phyloP scores from a whole-genome alignment of 225 moss, liverwort and hornwort species.

The Physcomitrium patens region DNA sequence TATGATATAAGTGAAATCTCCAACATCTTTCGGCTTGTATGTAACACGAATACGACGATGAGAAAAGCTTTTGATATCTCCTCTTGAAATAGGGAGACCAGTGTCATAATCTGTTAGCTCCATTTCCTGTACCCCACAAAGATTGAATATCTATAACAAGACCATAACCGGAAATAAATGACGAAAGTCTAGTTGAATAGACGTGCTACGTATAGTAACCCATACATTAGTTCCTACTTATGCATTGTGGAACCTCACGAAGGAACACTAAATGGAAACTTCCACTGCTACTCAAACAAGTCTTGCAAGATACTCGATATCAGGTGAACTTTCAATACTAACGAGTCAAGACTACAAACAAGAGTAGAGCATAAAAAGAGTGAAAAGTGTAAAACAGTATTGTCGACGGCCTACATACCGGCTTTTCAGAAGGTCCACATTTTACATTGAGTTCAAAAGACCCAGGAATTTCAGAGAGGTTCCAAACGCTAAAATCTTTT shows the following conservation, averaged over 20 bases:
- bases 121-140: slow-evolving; percentile 61
- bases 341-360: slow-evolving; percentile 13
- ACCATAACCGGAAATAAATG: not conserved
- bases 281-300: slow-evolving; percentile 21
- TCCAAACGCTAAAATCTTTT: slow-evolving; percentile 95
- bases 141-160: slow-evolving; percentile 25
- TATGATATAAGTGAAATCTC: slow-evolving; percentile 76
- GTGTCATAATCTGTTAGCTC: slow-evolving; percentile 94
- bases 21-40: slow-evolving; percentile 93
- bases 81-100: slow-evolving; percentile 70
- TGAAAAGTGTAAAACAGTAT: not conserved
- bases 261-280: slow-evolving; percentile 23
- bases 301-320: slow-evolving; percentile 16
- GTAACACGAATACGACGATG: slow-evolving; percentile 92
- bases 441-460: slow-evolving; percentile 84
- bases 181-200: not conserved
- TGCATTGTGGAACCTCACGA: slow-evolving; percentile 8
- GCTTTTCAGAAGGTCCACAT: slow-evolving; percentile 66
- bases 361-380: slow-evolving; percentile 20
- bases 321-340: slow-evolving; percentile 14
- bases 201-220: slow-evolving; percentile 4
- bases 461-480: slow-evolving; percentile 86
- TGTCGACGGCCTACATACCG: slow-evolving; percentile 49
- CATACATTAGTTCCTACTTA: not conserved
- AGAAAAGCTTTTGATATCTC: slow-evolving; percentile 87